These are phyloP conservation scores for Paspalum notatum DNA, from an alignment of 176 grass and related monocot species.

Conservation along the genomic window DNA sequence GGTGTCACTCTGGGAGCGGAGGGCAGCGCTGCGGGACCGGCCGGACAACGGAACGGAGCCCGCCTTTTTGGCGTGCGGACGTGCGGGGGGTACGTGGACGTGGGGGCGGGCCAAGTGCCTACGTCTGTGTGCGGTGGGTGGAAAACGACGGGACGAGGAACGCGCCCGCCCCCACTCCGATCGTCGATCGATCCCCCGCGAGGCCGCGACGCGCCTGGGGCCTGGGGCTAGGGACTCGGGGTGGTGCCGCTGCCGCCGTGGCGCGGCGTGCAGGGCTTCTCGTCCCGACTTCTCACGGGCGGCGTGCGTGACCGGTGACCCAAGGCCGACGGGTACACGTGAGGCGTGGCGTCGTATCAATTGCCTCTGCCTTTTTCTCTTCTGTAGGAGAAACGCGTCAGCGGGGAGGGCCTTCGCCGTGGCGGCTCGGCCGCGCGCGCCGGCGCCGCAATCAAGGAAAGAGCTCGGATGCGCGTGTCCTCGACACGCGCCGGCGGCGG, in stretches of 20 bases:
- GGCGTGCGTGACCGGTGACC: not conserved
- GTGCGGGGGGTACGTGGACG: not conserved
- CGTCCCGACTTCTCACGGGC: not conserved
- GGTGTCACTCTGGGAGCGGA: slow-evolving; percentile 21
- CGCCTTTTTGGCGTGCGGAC: not conserved
- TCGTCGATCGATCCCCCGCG: not conserved
- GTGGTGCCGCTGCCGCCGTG: not conserved
- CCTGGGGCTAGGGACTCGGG: not conserved
- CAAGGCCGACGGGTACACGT: not conserved
- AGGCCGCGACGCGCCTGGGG: not conserved
- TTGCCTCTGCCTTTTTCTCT: not conserved
- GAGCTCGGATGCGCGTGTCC: not conserved
- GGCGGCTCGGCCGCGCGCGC: not conserved
- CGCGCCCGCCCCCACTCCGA: not conserved
- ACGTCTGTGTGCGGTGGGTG: not conserved
- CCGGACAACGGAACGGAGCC: not conserved
- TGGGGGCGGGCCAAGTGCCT: not conserved
- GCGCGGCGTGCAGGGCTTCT: not conserved
- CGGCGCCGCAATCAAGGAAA: not conserved
- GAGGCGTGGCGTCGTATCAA: too few species aligned
- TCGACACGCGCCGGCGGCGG: not conserved
- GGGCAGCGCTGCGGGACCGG: not conserved
- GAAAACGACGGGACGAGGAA: not conserved
- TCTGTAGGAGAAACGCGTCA: not conserved
- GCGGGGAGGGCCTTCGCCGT: not conserved